A percentile compares a stretch with the other conserved stretches of the same genome.
These are phyloP conservation scores for Geotrichum fermentans DNA, from an alignment of 1,139 yeast species.

Conservation along the genomic window DNA sequence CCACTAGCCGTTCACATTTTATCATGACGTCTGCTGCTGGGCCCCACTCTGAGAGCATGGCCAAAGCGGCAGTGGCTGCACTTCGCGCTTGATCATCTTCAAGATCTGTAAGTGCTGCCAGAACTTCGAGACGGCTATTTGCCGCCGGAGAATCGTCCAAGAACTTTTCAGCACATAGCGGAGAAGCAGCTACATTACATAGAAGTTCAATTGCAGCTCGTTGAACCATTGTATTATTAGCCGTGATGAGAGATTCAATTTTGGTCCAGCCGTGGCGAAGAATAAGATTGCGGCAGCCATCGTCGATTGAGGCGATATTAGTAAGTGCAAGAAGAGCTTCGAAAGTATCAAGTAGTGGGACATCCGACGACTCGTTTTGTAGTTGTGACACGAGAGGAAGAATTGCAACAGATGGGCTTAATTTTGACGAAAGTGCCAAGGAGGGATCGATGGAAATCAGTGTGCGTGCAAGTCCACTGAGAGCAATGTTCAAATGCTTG, in stretches of 20 bases:
- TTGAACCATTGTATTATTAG: conserved; percentile 36
- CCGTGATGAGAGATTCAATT: conserved; percentile 38
- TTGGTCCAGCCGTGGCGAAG: conserved; percentile 39
- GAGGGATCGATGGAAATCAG: conserved; percentile 38
- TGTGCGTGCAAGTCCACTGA: conserved; percentile 36
- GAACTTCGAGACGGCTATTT: conserved; percentile 31
- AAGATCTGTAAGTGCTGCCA: conserved; percentile 33
- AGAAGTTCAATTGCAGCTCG: conserved; percentile 39
- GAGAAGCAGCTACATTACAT: conserved; percentile 39
- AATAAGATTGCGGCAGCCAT: conserved; percentile 37
- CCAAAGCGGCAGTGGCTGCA: conserved; percentile 43
- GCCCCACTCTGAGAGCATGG: conserved; percentile 39
- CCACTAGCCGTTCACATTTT: conserved; percentile 24
- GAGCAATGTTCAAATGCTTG: conserved; percentile 27
- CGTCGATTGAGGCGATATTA: conserved; percentile 43
- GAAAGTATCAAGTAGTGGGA: conserved; percentile 40
- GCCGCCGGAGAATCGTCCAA: conserved; percentile 33
- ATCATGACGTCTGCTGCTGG: conserved; percentile 31
- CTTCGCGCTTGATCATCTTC: conserved; percentile 36
- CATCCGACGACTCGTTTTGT: conserved; percentile 25
- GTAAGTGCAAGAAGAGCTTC: conserved; percentile 49
- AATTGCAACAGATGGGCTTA: conserved; percentile 35
- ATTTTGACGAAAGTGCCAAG: conserved; percentile 35
- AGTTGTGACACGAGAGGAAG: conserved; percentile 34
- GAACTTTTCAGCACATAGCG: conserved; percentile 38